These are phyloP conservation scores for Biscogniauxia sp. DNA, from an alignment of 2,329 filamentous ascomycete genomes.

Conservation along the genomic window DNA sequence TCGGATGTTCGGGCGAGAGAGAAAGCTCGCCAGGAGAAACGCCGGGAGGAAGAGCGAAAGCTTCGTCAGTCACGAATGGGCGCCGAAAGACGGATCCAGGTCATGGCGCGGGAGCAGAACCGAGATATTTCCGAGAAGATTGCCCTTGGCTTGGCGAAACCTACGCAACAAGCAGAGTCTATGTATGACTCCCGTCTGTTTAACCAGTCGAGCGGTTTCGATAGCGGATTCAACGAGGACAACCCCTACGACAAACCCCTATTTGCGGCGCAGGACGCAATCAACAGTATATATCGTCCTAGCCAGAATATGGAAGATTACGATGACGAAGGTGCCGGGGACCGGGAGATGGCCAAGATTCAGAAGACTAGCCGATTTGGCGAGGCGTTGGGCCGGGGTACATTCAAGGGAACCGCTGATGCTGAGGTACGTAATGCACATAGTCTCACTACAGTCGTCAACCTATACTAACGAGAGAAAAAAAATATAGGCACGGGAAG, in stretches of 20 bases:
- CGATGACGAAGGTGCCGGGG: conserved; percentile 75
- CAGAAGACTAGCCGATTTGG: conserved; percentile 79
- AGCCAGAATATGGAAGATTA: conserved; percentile 71
- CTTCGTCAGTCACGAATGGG: conserved; percentile 94
- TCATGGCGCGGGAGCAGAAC: conserved; percentile 92
- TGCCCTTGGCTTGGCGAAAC: conserved; percentile 89
- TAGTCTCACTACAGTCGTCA: conserved; percentile 3
- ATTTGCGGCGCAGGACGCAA: conserved; percentile 92
- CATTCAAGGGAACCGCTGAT: conserved; percentile 83
- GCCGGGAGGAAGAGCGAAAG: conserved; percentile 82
- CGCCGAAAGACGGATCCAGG: conserved; percentile 83
- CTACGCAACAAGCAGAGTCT: conserved; percentile 83
- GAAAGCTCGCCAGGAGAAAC: conserved; percentile 71
- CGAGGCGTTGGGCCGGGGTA: conserved; percentile 84
- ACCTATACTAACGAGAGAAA: conserved; percentile 31
- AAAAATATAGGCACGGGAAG: conserved; percentile 64
- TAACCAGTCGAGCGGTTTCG: conserved; percentile 89
- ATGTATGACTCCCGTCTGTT: conserved; percentile 98
- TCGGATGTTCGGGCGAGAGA: conserved; percentile 74
- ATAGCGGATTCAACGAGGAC: conserved; percentile 93
- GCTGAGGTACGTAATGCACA: conserved; percentile 61
- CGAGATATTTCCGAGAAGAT: conserved; percentile 98
- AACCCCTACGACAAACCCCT: conserved; percentile 96
- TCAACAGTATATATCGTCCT: conserved; percentile 90
- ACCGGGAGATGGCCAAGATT: conserved; percentile 83